Evolutionary conservation across 768 basidiomycete genomes (phyloP).

Genomic region (Phanerochaete sordida): DNA sequence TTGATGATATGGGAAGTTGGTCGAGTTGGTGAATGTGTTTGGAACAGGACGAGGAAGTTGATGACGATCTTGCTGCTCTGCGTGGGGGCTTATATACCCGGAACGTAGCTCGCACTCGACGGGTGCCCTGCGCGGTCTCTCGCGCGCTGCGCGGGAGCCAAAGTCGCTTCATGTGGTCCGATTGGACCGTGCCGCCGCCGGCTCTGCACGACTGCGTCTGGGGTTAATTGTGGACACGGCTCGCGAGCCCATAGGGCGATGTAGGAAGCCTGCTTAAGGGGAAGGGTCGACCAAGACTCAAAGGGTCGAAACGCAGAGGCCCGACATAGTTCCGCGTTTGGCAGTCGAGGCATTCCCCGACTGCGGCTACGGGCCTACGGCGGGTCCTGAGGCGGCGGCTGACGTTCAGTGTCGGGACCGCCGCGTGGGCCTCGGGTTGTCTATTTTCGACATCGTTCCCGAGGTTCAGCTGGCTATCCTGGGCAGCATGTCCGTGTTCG

Average conservation of each 20-base stretch:
- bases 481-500: no score
- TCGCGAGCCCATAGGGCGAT: background rate
- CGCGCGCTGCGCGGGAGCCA: background rate
- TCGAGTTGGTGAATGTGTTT: background rate
- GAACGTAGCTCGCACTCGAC: background rate
- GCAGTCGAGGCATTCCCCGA: no score
- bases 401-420: no score
- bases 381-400: no score
- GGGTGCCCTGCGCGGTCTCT: background rate
- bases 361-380: no score
- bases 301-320: no score
- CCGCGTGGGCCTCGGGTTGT: no score
- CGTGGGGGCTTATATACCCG: slow-evolving; percentile 4
- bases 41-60: background rate
- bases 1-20: background rate
- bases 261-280: no score
- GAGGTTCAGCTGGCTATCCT: no score
- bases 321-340: no score
- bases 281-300: no score
- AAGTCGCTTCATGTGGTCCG: background rate
- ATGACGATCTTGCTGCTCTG: background rate
- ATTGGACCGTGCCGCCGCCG: background rate
- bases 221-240: background rate
- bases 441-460: no score
- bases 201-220: background rate